Evolutionary conservation across 305 asterid species (phyloP).

Genomic region (Petunia hybrid): DNA sequence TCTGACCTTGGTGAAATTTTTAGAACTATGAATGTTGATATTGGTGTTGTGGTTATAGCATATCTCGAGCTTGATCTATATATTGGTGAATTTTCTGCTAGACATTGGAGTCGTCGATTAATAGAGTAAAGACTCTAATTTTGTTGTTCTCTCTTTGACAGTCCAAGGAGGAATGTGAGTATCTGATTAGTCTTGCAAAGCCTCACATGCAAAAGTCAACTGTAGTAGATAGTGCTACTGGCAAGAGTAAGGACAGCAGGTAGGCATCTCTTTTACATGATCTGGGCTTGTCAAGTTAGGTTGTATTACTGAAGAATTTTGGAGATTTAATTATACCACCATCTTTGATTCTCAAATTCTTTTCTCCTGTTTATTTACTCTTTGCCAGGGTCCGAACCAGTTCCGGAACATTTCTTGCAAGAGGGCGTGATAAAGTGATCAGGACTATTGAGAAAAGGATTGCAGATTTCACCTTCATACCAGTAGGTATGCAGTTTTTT

Average conservation of each 20-base stretch:
- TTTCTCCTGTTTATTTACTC: slow-evolving; percentile 19
- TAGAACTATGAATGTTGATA: background rate
- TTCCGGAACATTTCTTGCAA: slow-evolving; percentile 89
- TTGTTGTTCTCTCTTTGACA: slow-evolving; percentile 45
- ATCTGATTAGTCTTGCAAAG: slow-evolving; percentile 83
- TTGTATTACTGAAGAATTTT: background rate
- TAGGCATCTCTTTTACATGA: slow-evolving; percentile 35
- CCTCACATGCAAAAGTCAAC: slow-evolving; percentile 90
- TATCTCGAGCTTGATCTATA: background rate
- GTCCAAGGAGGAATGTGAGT: slow-evolving; percentile 90
- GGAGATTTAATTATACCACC: slow-evolving; percentile 13
- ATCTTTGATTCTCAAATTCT: slow-evolving; percentile 18
- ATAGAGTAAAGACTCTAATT: slow-evolving; percentile 31
- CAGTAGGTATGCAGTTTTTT: slow-evolving; percentile 73
- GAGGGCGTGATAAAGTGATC: slow-evolving; percentile 85
- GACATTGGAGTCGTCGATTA: background rate
- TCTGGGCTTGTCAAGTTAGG: slow-evolving; percentile 25
- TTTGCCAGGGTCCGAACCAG: slow-evolving; percentile 88
- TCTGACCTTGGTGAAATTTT: background rate
- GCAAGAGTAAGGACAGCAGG: slow-evolving; percentile 92
- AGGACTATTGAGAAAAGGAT: slow-evolving; percentile 85
- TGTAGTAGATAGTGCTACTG: slow-evolving; percentile 87
- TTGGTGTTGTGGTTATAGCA: background rate
- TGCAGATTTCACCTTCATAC: slow-evolving; percentile 95
- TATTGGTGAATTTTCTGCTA: background rate